Base-by-base conservation (phyloP, 2,329 filamentous ascomycete species). In the Diaporthe batatas region DNA sequence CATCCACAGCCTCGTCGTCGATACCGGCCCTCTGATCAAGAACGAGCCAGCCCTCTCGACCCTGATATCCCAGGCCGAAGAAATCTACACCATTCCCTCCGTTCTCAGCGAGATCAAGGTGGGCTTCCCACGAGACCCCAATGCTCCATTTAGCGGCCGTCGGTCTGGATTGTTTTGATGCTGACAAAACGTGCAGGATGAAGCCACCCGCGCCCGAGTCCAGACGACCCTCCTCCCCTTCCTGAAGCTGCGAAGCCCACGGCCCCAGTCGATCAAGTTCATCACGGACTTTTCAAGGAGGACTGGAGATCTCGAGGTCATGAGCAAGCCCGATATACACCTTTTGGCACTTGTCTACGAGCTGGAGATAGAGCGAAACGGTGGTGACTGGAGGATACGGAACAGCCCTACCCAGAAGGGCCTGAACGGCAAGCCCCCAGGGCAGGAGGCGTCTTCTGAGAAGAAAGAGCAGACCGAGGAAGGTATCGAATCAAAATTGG, bases 271-370 rank as follows among this genome's bases (percentile, higher is more conserved):
- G 77, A 84, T 98, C 76, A 92, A 92, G 79, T 88, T 96, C 73
- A 89, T 98, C 5, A 91, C 90, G 64, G 93, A 94, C 72, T 98
- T 98, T 85, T 94, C 96, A 57, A 90, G 94, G 70, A 93, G 91
- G 81, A 98, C 96, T 0, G 96, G 96, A 71, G 96, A 99, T 81
- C 87, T 95, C 75, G 90, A 93, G 14, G 96, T 98, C 0, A 85
- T 99, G 73, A 98, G 95, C 83, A 91, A 89, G 79, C 93, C 95
- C 1, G 96, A 99, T 90, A 86, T 98, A 74, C 93, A 97, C 77
- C 89, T 99, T 53, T 86, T 98, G 79, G 96, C 96, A 11, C 85
- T 99, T 71, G 93, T 94, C 0, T 98, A 98, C 81, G 96, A 99
- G 81, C 81, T 98, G n/a, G 96, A 98, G 78, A 93, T 94, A 78